Evolutionary conservation across 2,329 filamentous ascomycete genomes (phyloP).

Genomic region (Chaetoscypha palmicola): DNA sequence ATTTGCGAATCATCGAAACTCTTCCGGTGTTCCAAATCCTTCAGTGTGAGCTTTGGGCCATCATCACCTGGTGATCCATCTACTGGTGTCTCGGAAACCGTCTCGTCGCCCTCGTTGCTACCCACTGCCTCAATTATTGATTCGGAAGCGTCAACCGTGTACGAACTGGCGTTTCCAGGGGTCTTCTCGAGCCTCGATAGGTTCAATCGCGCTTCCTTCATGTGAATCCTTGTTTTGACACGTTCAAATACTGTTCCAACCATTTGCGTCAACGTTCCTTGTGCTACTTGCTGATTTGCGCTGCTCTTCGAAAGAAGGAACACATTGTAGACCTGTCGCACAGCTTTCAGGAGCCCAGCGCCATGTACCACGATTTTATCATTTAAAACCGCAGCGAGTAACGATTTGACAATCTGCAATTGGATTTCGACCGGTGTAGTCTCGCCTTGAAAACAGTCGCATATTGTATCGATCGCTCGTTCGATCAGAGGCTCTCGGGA

Average conservation of each 20-base stretch:
- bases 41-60: slow-evolving; percentile 53
- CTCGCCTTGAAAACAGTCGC: slow-evolving; percentile 97
- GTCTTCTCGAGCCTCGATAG: slow-evolving; percentile 28
- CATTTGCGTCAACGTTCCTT: slow-evolving; percentile 97
- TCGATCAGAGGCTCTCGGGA: slow-evolving; percentile 75
- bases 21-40: slow-evolving; percentile 60
- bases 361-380: slow-evolving; percentile 99
- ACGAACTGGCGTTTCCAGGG: slow-evolving; percentile 26
- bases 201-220: slow-evolving; percentile 73
- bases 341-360: slow-evolving; percentile 88
- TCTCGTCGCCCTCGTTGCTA: slow-evolving; percentile 23
- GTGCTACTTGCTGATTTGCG: slow-evolving; percentile 92
- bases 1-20: slow-evolving; percentile 59
- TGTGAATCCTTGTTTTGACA: slow-evolving; percentile 76
- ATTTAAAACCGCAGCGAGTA: slow-evolving; percentile 90
- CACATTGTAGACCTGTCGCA: slow-evolving; percentile 98
- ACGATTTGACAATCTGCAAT: slow-evolving; percentile 94
- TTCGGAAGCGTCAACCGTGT: slow-evolving; percentile 28
- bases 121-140: slow-evolving; percentile 21
- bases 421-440: slow-evolving; percentile 87
- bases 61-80: slow-evolving; percentile 30
- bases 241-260: slow-evolving; percentile 96
- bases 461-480: slow-evolving; percentile 96
- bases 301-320: slow-evolving; percentile 92
- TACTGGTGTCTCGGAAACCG: slow-evolving; percentile 21